Evolutionary conservation across 768 basidiomycete species (phyloP).

Genomic region (Pleurotus sapidus): DNA sequence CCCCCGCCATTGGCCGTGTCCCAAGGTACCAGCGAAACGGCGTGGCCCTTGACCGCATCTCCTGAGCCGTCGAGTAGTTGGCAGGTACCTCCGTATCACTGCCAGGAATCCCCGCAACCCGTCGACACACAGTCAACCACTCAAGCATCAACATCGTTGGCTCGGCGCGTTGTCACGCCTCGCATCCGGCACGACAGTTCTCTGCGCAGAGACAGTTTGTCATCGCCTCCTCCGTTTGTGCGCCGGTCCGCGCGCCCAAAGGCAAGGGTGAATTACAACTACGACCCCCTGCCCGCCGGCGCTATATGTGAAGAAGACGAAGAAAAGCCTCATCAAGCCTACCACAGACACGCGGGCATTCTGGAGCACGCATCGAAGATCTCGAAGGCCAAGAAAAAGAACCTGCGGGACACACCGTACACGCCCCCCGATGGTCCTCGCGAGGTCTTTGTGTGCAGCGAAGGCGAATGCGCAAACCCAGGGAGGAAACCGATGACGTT

Average conservation of each 20-base stretch:
- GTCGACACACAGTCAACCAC: background rate
- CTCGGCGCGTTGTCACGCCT: background rate
- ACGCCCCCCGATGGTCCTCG: background rate
- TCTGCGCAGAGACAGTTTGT: background rate
- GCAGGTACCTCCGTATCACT: background rate
- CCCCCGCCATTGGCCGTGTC: background rate
- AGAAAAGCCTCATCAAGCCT: background rate
- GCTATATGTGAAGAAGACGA: too few relatives aligned
- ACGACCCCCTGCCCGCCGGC: background rate
- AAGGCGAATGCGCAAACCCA: background rate
- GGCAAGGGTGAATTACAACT: background rate
- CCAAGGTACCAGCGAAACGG: background rate
- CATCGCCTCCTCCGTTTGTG: background rate
- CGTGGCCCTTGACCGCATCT: background rate
- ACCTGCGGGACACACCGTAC: background rate
- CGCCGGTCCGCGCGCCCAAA: conserved; percentile 1
- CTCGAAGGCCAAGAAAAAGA: background rate
- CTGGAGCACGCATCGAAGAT: background rate
- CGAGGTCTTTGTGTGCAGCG: background rate
- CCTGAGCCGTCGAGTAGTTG: background rate
- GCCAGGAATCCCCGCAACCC: background rate
- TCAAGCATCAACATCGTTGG: background rate
- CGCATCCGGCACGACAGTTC: background rate
- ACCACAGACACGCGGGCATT: background rate
- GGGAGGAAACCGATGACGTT: background rate